Conservation (phyloP, 140 eudicot genomes). For the Ambrosia hybrid region DNA sequence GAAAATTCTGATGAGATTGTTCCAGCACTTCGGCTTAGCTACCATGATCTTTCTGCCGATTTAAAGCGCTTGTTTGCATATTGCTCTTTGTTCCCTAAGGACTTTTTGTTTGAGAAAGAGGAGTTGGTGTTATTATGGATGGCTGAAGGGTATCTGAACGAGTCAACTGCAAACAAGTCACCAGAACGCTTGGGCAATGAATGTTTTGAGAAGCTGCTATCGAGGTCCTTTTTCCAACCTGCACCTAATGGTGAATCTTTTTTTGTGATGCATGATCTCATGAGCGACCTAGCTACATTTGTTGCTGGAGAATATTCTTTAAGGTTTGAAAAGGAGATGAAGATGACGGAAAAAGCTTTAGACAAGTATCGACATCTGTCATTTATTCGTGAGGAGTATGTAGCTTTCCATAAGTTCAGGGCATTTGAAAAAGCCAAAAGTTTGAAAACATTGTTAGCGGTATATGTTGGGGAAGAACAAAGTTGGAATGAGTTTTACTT, state of each 20-base stretch:
- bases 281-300: conserved; percentile 13
- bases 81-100: conserved; percentile 19
- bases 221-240: conserved; percentile 10
- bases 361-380: conserved; percentile 39
- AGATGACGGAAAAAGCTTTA: background rate
- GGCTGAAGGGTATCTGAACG: conserved; percentile 17
- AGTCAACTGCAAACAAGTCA: background rate
- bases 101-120: background rate
- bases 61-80: conserved; percentile 17
- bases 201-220: background rate
- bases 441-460: conserved; percentile 42
- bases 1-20: background rate
- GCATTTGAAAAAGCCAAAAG: conserved; percentile 20
- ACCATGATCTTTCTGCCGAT: conserved; percentile 11
- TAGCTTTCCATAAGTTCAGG: conserved; percentile 24
- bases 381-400: conserved; percentile 27
- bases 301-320: conserved; percentile 9
- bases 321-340: background rate
- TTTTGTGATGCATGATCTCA: conserved; percentile 24
- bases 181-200: conserved; percentile 17
- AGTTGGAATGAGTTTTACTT: background rate
- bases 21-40: conserved; percentile 7
- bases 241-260: background rate
- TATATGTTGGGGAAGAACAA: background rate
- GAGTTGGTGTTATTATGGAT: conserved; percentile 13